phyloP scores from a whole-genome alignment of 2,329 filamentous ascomycete genomes.

The Madurella fahalii region DNA sequence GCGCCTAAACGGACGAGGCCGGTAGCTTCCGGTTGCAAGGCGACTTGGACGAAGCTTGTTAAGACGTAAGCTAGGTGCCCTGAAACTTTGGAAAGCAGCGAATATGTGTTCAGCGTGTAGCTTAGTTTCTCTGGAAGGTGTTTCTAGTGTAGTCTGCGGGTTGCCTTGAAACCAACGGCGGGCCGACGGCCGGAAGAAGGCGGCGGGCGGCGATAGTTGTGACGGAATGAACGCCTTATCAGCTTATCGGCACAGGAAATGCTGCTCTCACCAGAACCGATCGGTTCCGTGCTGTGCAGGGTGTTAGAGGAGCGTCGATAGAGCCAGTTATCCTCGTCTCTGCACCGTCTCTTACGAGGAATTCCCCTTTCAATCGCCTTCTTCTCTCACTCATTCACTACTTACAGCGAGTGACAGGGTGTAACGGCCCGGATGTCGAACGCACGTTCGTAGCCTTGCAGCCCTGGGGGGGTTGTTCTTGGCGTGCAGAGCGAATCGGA shows the following conservation, averaged over 20 bases:
- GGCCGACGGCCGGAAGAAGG: background rate
- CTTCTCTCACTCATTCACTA: background rate
- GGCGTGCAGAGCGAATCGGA: constrained; percentile 19
- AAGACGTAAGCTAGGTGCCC: too few relatives aligned
- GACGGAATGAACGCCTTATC: background rate
- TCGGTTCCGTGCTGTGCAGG: background rate
- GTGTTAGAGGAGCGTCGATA: constrained; percentile 1
- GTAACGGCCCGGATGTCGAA: constrained; percentile 1
- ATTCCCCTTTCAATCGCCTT: background rate
- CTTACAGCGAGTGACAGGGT: background rate
- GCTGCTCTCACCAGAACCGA: constrained; percentile 11
- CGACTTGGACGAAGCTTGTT: too few relatives aligned
- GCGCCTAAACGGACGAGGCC: too few relatives aligned
- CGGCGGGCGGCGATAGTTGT: background rate
- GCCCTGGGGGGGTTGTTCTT: constrained; percentile 9
- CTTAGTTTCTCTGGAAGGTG: background rate
- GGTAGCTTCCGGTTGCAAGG: too few relatives aligned
- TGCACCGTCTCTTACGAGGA: background rate
- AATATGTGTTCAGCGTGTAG: background rate
- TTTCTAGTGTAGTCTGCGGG: background rate
- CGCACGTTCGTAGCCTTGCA: constrained; percentile 20
- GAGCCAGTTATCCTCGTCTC: background rate
- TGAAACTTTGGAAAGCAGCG: too few relatives aligned
- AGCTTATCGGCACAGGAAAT: background rate
- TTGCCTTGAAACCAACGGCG: background rate